Evolutionary conservation across 2,329 filamentous ascomycete species (phyloP).

Genomic region (Metarhizium album): DNA sequence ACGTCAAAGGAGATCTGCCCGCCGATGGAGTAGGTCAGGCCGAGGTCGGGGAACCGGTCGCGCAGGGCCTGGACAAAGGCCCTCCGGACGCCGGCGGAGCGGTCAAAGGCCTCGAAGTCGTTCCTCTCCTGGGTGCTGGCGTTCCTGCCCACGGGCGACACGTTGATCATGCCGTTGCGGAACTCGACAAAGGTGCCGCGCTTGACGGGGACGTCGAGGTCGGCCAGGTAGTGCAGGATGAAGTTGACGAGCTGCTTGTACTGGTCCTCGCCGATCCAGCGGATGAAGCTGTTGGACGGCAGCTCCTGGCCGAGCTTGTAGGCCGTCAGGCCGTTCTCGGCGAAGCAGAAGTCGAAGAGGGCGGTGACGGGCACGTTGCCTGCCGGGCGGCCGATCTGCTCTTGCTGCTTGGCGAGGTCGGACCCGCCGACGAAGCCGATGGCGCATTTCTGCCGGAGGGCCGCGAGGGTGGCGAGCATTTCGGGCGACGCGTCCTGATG

Average conservation of each 20-base stretch:
- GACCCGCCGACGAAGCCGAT: conserved; percentile 91
- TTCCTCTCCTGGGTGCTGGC: conserved; percentile 69
- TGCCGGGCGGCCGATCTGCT: conserved; percentile 66
- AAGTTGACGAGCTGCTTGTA: conserved; percentile 73
- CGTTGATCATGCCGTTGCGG: conserved; percentile 85
- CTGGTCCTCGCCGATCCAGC: conserved; percentile 73
- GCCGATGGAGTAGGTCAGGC: conserved; percentile 88
- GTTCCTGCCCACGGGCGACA: conserved; percentile 77
- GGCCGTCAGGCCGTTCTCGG: conserved; percentile 91
- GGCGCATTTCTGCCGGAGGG: conserved; percentile 75
- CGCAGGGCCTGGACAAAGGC: conserved; percentile 67
- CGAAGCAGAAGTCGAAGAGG: conserved; percentile 96
- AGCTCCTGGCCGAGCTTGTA: conserved; percentile 72
- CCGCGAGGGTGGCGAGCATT: conserved; percentile 70
- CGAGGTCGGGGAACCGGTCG: conserved; percentile 72
- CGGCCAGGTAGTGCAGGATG: conserved; percentile 72
- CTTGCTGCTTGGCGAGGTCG: conserved; percentile 87
- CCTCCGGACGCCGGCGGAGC: conserved; percentile 62
- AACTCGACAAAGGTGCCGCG: conserved; percentile 79
- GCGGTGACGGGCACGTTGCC: conserved; percentile 55
- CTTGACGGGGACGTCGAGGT: conserved; percentile 76
- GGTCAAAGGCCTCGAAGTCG: conserved; percentile 75
- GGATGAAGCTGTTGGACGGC: conserved; percentile 75
- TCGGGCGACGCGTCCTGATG: conserved; percentile 67
- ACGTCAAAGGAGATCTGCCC: conserved; percentile 98